Evolutionary conservation across 2,329 filamentous ascomycete species (phyloP).

Genomic region (Arthroderma uncinatum): DNA sequence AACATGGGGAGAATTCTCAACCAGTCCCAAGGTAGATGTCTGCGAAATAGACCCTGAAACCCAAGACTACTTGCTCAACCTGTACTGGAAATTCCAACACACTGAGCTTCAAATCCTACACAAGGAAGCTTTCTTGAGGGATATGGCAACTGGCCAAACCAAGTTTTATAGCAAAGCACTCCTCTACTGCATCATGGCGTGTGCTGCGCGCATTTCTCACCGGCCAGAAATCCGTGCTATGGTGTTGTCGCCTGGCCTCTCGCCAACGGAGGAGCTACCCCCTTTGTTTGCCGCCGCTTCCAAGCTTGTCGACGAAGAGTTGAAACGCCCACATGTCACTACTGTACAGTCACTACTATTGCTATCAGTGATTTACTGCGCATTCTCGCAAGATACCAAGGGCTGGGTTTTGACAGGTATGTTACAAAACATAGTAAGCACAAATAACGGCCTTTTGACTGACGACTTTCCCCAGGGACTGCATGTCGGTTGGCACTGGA

Average conservation of each 20-base stretch:
- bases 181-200: conserved; percentile 13
- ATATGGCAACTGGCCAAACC: conserved; percentile 9
- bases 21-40: not conserved
- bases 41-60: conserved; percentile 8
- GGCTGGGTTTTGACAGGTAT: conserved; percentile 14
- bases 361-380: conserved; percentile 14
- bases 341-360: conserved; percentile 14
- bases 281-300: conserved; percentile 12
- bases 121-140: conserved; percentile 4
- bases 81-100: conserved; percentile 12
- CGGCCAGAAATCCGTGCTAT: conserved; percentile 12
- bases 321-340: conserved; percentile 13
- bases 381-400: conserved; percentile 14
- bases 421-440: not conserved
- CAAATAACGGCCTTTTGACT: not conserved
- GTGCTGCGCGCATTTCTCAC: conserved; percentile 12
- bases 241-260: conserved; percentile 9
- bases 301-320: conserved; percentile 11
- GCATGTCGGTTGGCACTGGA: conserved; percentile 15
- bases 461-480: conserved; percentile 5
- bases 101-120: conserved; percentile 11
- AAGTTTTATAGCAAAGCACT: conserved; percentile 14
- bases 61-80: conserved; percentile 9
- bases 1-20: conserved; percentile 5
- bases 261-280: conserved; percentile 6